A percentile compares a stretch with the other conserved stretches of the same genome.
Evolutionary conservation across 345 rosid species (phyloP).

Genomic region (Moringa oleifera): DNA sequence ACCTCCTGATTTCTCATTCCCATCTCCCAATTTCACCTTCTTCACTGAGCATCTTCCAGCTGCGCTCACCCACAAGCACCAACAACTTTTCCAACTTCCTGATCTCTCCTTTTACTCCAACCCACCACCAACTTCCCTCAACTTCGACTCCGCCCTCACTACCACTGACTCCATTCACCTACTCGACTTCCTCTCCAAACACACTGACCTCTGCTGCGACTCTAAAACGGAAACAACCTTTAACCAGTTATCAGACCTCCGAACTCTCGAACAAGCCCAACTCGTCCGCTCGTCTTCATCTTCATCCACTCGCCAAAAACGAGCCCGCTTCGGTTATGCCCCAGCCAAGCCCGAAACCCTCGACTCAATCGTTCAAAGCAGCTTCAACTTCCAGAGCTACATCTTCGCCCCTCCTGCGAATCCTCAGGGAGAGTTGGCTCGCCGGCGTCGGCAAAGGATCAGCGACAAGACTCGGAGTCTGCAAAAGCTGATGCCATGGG

Average conservation of each 20-base stretch:
- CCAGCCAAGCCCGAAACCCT: neutral
- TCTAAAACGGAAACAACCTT: neutral
- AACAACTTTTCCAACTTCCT: slow-evolving; percentile 1
- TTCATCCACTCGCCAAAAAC: neutral
- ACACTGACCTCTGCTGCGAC: slow-evolving; percentile 1
- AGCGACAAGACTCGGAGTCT: slow-evolving; percentile 42
- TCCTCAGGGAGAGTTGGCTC: neutral
- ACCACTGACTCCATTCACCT: slow-evolving; percentile 1
- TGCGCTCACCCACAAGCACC: neutral
- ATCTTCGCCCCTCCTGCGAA: slow-evolving; percentile 4
- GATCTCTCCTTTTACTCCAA: slow-evolving; percentile 7
- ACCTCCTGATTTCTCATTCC: slow-evolving; percentile 21
- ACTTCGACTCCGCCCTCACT: neutral
- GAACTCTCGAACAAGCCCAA: slow-evolving; percentile 12
- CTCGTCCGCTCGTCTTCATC: slow-evolving; percentile 5
- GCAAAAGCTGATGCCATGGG: slow-evolving; percentile 61
- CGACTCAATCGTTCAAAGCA: neutral
- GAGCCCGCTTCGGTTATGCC: slow-evolving; percentile 1
- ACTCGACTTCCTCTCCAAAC: slow-evolving; percentile 10
- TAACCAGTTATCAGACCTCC: slow-evolving; percentile 21
- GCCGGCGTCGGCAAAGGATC: slow-evolving; percentile 26
- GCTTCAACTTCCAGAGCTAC: slow-evolving; percentile 2
- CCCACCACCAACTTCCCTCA: slow-evolving; percentile 1
- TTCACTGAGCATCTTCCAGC: neutral
- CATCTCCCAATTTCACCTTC: slow-evolving; percentile 7